Evolutionary conservation across 306 rosid genomes (phyloP).

Genomic region (Sicyos edulis): DNA sequence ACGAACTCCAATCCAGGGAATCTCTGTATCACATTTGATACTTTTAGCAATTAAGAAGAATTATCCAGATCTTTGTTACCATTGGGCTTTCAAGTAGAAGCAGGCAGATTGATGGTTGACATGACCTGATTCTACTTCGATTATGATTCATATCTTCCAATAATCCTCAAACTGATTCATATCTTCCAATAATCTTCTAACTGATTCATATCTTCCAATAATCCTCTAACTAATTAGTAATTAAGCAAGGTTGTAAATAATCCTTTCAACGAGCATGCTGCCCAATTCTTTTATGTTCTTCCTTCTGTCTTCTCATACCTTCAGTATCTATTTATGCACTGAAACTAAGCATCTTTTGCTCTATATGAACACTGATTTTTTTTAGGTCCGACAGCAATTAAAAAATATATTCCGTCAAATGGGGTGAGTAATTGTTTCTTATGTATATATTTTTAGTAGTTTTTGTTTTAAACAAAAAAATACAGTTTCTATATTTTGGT

Average conservation of each 20-base stretch:
- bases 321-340: background rate
- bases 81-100: background rate
- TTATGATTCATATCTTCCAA: background rate
- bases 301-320: background rate
- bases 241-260: background rate
- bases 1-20: background rate
- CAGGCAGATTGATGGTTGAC: background rate
- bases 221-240: too few relatives aligned
- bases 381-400: constrained; percentile 69
- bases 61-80: background rate
- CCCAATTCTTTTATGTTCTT: background rate
- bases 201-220: too few relatives aligned
- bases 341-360: background rate
- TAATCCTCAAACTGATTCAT: background rate
- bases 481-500: constrained; percentile 6
- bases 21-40: background rate
- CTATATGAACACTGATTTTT: background rate
- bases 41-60: background rate
- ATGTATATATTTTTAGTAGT: background rate
- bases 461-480: background rate
- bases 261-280: background rate
- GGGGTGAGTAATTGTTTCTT: constrained; percentile 59
- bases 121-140: background rate
- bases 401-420: constrained; percentile 74
- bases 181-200: background rate